A percentile compares a stretch with the other conserved stretches of the same genome.
Evolutionary conservation across 2,329 filamentous ascomycete species (phyloP).

Genomic region (Saccharata proteae): DNA sequence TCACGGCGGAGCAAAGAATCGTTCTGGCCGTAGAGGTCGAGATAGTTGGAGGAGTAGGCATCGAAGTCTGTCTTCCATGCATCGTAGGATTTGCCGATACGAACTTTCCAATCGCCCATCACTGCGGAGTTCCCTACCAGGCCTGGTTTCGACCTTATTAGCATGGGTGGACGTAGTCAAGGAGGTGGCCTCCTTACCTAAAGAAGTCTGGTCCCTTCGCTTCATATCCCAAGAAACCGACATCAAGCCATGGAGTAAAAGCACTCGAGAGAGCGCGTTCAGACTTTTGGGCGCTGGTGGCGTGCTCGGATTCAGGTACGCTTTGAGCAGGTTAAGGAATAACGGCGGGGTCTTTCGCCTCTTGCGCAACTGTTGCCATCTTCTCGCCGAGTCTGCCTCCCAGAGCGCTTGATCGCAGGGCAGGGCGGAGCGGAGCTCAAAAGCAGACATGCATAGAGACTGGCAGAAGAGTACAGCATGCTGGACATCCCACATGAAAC

Average conservation of each 20-base stretch:
- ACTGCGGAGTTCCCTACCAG: slow-evolving; percentile 21
- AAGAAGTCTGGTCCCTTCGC: slow-evolving; percentile 47
- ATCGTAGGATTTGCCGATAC: slow-evolving; percentile 42
- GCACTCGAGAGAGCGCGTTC: slow-evolving; percentile 40
- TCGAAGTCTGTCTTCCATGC: slow-evolving; percentile 49
- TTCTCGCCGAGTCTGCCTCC: slow-evolving; percentile 43
- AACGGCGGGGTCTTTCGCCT: slow-evolving; percentile 25
- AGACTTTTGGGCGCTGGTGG: slow-evolving; percentile 20
- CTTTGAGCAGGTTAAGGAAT: slow-evolving; percentile 43
- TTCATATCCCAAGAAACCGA: slow-evolving; percentile 51
- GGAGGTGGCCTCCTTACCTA: slow-evolving; percentile 29
- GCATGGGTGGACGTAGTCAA: not conserved
- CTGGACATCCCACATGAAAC: slow-evolving; percentile 56
- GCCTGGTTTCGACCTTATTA: slow-evolving; percentile 9
- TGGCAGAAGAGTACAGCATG: slow-evolving; percentile 55
- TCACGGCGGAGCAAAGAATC: slow-evolving; percentile 17
- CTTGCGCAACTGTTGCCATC: slow-evolving; percentile 35
- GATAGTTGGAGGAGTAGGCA: slow-evolving; percentile 31
- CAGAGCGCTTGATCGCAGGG: slow-evolving; percentile 44
- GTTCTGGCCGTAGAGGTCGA: slow-evolving; percentile 7
- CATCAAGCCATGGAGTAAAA: slow-evolving; percentile 51
- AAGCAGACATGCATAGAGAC: slow-evolving; percentile 53
- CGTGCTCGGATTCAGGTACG: slow-evolving; percentile 37
- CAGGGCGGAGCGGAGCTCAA: slow-evolving; percentile 45
- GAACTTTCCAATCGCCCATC: slow-evolving; percentile 38